Conservation (phyloP, 2,329 filamentous ascomycete genomes). For the Phoma sp. region DNA sequence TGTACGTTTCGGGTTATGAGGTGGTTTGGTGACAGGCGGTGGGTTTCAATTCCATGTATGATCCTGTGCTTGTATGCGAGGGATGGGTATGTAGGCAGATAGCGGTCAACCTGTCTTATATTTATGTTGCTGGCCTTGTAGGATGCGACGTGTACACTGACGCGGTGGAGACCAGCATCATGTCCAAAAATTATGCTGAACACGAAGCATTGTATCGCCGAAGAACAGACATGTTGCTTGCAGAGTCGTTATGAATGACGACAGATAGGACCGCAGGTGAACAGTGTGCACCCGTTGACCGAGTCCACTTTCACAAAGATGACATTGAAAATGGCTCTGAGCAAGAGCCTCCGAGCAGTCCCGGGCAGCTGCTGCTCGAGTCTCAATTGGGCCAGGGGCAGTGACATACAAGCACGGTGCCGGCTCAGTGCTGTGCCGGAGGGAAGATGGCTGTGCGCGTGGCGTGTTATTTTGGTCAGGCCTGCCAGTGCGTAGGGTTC, state of each 20-base stretch:
- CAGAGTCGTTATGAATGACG: neutral
- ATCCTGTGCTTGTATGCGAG: constrained; percentile 15
- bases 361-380: neutral
- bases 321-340: constrained; percentile 1
- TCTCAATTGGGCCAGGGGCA: neutral
- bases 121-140: neutral
- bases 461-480: constrained; percentile 13
- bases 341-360: constrained; percentile 11
- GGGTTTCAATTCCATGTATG: constrained; percentile 12
- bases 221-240: constrained; percentile 1
- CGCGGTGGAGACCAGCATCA: neutral
- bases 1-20: constrained; percentile 29
- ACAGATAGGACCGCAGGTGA: constrained; percentile 2
- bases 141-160: neutral
- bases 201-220: neutral
- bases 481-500: constrained; percentile 7
- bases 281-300: constrained; percentile 7
- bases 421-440: neutral
- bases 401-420: constrained; percentile 15
- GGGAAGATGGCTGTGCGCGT: constrained; percentile 9
- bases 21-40: constrained; percentile 13
- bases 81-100: constrained; percentile 12
- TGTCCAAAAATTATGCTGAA: neutral
- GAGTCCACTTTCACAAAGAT: constrained; percentile 4
- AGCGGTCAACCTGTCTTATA: constrained; percentile 9